Evolutionary conservation across 2,329 filamentous ascomycete genomes (phyloP), one percentile per base, ranked within the genome.

Genomic region (Aspergillus clavatus): DNA sequence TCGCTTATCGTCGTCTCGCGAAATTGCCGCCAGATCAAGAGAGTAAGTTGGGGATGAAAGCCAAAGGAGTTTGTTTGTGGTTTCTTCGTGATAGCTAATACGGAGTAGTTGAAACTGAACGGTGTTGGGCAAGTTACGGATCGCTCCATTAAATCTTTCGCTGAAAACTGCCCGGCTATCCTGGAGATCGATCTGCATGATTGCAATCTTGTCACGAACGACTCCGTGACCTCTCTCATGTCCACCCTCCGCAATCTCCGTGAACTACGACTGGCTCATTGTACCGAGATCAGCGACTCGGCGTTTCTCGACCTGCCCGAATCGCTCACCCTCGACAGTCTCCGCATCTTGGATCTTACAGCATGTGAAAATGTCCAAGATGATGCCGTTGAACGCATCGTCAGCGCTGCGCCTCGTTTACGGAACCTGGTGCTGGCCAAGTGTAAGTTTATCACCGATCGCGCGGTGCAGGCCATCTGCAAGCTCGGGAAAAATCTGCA

Each of bases 141-240:
- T 63, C 76, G 78, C 39, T 84, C 89, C 5, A 84, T 97, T 52
- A 74, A 87, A 47, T 87, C 89, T 3, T 94, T 98, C 63, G 91
- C 93, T 5, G 76, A 83, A 37, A 81, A 94, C 68, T 96, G 91
- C 65, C 87, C 84, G 10, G 91, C 95, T 55, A 89, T 98, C 24
- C 83, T 98, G 51, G 93, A 98, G 68, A 95, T 98, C 50, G 93
- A 98, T 64, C 79, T 98, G 11, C 87, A 95, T 57, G 86, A 89
- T 57, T 95, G 93, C 72, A 78, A 75, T 43, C 78, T 83, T 37
- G 82, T 98, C 54, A 87, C 87, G 51, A 93, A 94, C 62, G 79
- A 83, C 19, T 88, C 93, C 0, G 80, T 98, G 39, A 91, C 87
- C 0, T 80, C 85, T 2, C 79, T 98, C 11, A 77, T 98, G 39